These are phyloP conservation scores for Quercus alba DNA, from an alignment of 306 rosid species.

Conservation along the genomic window DNA sequence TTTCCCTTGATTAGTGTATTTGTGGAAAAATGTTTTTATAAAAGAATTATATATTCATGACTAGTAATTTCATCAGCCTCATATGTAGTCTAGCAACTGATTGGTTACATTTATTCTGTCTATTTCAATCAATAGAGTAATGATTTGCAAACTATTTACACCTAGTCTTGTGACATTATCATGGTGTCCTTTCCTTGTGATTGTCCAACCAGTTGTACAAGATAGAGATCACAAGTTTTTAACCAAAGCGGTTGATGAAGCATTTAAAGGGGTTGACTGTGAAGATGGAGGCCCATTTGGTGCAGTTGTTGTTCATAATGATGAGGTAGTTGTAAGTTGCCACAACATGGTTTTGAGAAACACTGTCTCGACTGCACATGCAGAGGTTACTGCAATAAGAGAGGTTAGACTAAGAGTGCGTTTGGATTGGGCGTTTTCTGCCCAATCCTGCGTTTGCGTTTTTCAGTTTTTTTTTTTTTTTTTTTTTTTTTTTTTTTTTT, in stretches of 20 bases:
- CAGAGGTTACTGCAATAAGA: conserved; percentile 82
- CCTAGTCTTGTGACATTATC: neutral
- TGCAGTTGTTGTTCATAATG: conserved; percentile 72
- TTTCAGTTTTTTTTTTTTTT: no score
- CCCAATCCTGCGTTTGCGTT: no score
- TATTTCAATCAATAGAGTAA: neutral
- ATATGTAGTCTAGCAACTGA: neutral
- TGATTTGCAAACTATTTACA: neutral
- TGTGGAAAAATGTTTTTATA: neutral
- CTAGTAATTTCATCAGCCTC: neutral
- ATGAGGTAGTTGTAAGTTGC: conserved; percentile 79
- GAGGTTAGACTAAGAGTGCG: conserved; percentile 63
- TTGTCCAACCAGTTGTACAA: conserved; percentile 50
- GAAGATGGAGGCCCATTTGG: conserved; percentile 92
- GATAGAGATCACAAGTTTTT: conserved; percentile 75
- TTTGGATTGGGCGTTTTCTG: no score
- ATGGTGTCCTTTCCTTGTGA: conserved; percentile 4
- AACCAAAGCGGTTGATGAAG: conserved; percentile 72
- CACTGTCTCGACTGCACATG: conserved; percentile 86
- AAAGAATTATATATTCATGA: neutral
- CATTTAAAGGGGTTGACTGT: conserved; percentile 74
- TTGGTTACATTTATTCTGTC: neutral
- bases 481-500: no score
- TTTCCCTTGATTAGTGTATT: no score
- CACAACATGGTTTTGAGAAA: conserved; percentile 75